phyloP scores from a whole-genome alignment of 1,284 basidiomycete genomes.

The Veloboletus limbatus region DNA sequence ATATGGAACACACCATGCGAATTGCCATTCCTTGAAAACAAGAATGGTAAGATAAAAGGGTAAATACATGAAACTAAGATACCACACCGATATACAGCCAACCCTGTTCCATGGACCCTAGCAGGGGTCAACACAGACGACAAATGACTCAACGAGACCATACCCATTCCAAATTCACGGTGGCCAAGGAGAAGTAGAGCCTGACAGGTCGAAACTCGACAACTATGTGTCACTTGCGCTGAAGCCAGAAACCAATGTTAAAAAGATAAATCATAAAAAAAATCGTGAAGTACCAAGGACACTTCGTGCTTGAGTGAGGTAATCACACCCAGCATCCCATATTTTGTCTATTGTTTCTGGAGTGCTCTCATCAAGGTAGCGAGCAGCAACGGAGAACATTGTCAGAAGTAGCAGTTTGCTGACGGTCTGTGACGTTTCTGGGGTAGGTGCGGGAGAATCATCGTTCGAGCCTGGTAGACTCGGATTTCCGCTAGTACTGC shows the following conservation, averaged over 20 bases:
- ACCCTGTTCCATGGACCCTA: slow-evolving; percentile 72
- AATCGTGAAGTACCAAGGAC: slow-evolving; percentile 52
- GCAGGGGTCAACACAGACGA: slow-evolving; percentile 10
- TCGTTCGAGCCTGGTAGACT: slow-evolving; percentile 13
- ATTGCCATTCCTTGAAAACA: slow-evolving; percentile 61
- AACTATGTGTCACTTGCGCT: slow-evolving; percentile 68
- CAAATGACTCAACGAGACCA: slow-evolving; percentile 1
- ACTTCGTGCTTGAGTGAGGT: slow-evolving; percentile 62
- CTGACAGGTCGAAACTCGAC: slow-evolving; percentile 68
- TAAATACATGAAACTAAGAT: slow-evolving; percentile 6
- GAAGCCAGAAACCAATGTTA: slow-evolving; percentile 7
- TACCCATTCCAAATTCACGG: slow-evolving; percentile 79
- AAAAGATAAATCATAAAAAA: slow-evolving; percentile 17
- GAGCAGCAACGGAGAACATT: slow-evolving; percentile 76
- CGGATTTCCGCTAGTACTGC: slow-evolving; percentile 10
- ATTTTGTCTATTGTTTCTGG: slow-evolving; percentile 51
- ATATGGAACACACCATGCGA: slow-evolving; percentile 55
- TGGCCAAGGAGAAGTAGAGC: slow-evolving; percentile 76
- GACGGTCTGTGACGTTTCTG: slow-evolving; percentile 57
- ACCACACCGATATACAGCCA: slow-evolving; percentile 74
- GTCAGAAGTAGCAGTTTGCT: slow-evolving; percentile 71
- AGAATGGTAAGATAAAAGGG: slow-evolving; percentile 3
- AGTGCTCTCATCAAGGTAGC: slow-evolving; percentile 56
- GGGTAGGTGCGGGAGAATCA: slow-evolving; percentile 32
- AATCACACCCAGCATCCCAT: slow-evolving; percentile 72